Conservation (phyloP, 2,329 filamentous ascomycete genomes). For the Rhynchosporium secalis region DNA sequence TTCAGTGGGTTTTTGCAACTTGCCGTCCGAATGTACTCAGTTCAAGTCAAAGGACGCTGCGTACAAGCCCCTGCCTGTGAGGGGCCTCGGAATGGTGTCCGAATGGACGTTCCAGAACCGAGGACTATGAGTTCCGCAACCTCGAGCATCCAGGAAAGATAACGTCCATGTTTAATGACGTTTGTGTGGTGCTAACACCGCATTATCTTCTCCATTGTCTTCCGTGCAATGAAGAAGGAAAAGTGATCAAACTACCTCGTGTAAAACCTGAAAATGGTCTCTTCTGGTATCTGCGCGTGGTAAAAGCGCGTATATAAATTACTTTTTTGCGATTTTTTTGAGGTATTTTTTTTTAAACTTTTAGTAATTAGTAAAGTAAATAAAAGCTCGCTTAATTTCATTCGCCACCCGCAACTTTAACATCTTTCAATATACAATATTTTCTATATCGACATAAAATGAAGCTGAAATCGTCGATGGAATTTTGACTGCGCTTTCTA, state of each 20-base stretch:
- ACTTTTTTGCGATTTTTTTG: not conserved
- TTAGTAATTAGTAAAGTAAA: no score
- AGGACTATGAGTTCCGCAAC: not conserved
- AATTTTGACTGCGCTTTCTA: no score
- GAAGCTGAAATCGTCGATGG: no score
- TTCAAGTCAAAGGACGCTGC: no score
- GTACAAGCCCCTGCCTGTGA: not conserved
- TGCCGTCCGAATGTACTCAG: no score
- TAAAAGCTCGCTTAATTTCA: no score
- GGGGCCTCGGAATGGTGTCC: not conserved
- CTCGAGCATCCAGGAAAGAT: not conserved
- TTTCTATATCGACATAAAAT: no score
- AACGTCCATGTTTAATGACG: not conserved
- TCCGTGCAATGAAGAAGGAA: not conserved
- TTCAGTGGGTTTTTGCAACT: no score
- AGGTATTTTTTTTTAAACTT: no score
- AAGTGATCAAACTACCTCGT: not conserved
- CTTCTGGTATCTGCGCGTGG: no score
- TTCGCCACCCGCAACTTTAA: not conserved
- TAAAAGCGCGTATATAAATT: not conserved
- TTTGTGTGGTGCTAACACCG: not conserved
- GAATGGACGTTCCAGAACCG: not conserved
- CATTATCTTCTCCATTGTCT: not conserved
- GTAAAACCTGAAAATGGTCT: not conserved
- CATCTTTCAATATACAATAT: no score